Evolutionary conservation across 176 grass and related monocot genomes (phyloP).

Genomic region (Tuctoria greenei): DNA sequence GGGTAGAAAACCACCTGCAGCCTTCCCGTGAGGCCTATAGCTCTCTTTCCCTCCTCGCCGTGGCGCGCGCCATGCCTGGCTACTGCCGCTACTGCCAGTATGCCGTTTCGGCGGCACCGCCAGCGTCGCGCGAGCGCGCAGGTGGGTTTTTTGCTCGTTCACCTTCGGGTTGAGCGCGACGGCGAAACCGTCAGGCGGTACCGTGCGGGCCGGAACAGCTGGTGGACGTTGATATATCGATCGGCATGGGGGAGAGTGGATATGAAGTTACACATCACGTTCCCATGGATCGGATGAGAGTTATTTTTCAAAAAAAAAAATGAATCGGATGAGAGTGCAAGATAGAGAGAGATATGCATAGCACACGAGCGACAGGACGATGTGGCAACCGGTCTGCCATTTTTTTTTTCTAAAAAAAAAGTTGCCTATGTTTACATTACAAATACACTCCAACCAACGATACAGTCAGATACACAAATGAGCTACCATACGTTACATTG

Average conservation of each 20-base stretch:
- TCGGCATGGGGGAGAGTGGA: background rate
- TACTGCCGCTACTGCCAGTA: background rate
- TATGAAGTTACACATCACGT: background rate
- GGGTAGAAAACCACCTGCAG: background rate
- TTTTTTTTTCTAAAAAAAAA: background rate
- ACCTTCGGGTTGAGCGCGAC: background rate
- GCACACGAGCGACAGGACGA: background rate
- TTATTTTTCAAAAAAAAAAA: no score
- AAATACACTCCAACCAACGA: background rate
- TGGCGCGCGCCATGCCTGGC: background rate
- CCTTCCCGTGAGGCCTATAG: background rate
- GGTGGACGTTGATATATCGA: background rate
- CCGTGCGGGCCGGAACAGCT: background rate
- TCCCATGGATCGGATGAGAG: background rate
- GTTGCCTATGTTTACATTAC: slow-evolving; percentile 7
- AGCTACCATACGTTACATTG: background rate
- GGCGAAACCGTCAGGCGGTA: background rate
- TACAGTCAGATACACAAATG: background rate
- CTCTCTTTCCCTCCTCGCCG: background rate
- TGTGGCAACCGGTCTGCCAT: background rate
- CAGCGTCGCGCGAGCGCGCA: background rate
- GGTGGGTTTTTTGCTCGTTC: background rate
- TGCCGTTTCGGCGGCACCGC: background rate
- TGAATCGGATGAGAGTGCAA: no score
- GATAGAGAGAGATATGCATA: background rate